These are phyloP conservation scores for Aspergillus fumigatiaffinis DNA, from an alignment of 2,329 filamentous ascomycete genomes.

Conservation along the genomic window DNA sequence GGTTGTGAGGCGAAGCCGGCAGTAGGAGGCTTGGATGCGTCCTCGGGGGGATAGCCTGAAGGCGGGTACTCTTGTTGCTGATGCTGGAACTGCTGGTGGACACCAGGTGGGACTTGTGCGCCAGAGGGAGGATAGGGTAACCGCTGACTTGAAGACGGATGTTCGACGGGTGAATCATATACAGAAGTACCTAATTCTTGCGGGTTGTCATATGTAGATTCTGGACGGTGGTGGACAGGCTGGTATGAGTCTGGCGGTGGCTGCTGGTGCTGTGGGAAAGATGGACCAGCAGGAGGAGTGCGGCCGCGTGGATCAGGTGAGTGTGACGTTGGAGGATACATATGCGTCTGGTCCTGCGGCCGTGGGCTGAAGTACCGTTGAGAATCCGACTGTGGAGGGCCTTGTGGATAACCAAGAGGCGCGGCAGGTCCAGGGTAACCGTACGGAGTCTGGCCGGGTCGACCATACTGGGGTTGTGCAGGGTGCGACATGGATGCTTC, in stretches of 20 bases:
- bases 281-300: constrained; percentile 30
- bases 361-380: constrained; percentile 65
- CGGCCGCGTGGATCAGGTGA: constrained; percentile 40
- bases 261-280: constrained; percentile 45
- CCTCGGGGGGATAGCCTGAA: constrained; percentile 37
- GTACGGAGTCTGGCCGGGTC: constrained; percentile 43
- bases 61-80: constrained; percentile 39
- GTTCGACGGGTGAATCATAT: constrained; percentile 68
- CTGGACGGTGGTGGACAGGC: constrained; percentile 51
- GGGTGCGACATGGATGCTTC: constrained; percentile 96
- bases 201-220: constrained; percentile 66
- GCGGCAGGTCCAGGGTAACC: constrained; percentile 28
- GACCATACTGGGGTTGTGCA: constrained; percentile 72
- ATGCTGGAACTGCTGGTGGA: constrained; percentile 29
- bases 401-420: constrained; percentile 32
- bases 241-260: constrained; percentile 47
- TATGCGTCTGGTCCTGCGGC: constrained; percentile 45
- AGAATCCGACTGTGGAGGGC: constrained; percentile 53
- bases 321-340: constrained; percentile 37
- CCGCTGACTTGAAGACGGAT: constrained; percentile 23
- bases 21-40: constrained; percentile 21
- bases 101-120: constrained; percentile 22
- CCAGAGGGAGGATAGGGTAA: constrained; percentile 31
- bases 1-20: constrained; percentile 12
- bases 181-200: constrained; percentile 75